Evolutionary conservation across 2,329 filamentous ascomycete species (phyloP), one percentile per base, ranked within the genome.

Genomic region (Sporothrix pallida): DNA sequence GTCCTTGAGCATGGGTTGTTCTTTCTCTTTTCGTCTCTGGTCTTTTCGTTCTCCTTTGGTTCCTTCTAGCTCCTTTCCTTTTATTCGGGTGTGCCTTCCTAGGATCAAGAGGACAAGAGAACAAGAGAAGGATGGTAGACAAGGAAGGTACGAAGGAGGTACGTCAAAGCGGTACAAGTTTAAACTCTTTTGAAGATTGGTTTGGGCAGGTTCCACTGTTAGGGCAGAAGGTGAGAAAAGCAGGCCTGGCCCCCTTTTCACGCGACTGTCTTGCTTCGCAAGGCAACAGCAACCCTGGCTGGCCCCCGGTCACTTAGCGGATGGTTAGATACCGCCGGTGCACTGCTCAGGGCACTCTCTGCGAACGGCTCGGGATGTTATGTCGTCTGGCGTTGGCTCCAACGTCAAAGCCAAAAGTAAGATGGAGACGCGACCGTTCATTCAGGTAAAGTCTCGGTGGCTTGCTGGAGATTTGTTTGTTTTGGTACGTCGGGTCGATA

Each of bases 161-260:
- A 50, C 20, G 44, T 50, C 60, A 37, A 46, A 65, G 60, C n/a
- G n/a, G 62, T 37, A 12, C n/a, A 67, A 65, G 62, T 7, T 37
- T 37, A 37, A 37, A 37, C 31, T 37, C 31, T 5, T 37, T 48
- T 42, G 44, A 50, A 17, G 9, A 20, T 65, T 46, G 20, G 63
- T 23, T 67, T 17, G 63, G 44, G 31, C 31, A 37, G 31, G 31
- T 37, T 31, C 63, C 65, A 37, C 65, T 46, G 15, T 68, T 52
- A 52, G 65, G 65, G 23, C 65, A 37, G 48, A 37, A 37, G 31
- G 7, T 37, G 4, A 37, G 31, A 37, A 37, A 37, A 20, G 42
- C 65, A 37, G 65, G 63, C 44, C 13, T 50, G 65, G 15, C 46
- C 65, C 58, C 46, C 46, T 68, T 50, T 68, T 68, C 44, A 46